Percentiles rank a stretch among this genome's conserved stretches.
phyloP scores from a whole-genome alignment of 2,329 filamentous ascomycete species.

The Colletotrichum somersetense region DNA sequence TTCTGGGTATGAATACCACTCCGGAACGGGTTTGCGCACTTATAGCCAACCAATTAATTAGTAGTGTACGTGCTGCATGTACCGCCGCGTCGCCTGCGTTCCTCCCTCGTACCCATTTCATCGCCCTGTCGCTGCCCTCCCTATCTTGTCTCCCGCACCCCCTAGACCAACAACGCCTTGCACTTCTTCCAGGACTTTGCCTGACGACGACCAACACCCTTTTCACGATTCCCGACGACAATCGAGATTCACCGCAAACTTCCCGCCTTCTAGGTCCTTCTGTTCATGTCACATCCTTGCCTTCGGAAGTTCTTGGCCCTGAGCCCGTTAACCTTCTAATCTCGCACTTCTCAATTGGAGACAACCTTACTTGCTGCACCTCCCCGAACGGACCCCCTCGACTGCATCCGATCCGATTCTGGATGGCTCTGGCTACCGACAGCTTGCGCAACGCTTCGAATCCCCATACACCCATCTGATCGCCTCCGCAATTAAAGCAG shows the following conservation, averaged over 20 bases:
- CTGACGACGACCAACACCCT: conserved; percentile 16
- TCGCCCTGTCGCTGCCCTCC: conserved; percentile 12
- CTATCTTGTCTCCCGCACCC: conserved; percentile 14
- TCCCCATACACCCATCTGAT: conserved; percentile 25
- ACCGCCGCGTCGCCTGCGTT: conserved; percentile 9
- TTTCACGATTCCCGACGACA: conserved; percentile 25
- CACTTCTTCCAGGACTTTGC: conserved; percentile 11
- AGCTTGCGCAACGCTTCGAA: conserved; percentile 34
- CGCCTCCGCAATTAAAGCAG: conserved; percentile 37
- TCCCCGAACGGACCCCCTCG: conserved; percentile 38
- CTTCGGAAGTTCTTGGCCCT: conserved; percentile 22
- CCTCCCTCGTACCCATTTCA: conserved; percentile 23
- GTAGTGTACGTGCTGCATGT: conserved; percentile 10
- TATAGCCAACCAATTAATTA: neutral
- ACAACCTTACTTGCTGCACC: conserved; percentile 36
- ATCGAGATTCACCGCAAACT: conserved; percentile 22
- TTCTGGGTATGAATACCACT: conserved; percentile 16
- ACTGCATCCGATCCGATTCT: conserved; percentile 21
- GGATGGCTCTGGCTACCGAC: conserved; percentile 37
- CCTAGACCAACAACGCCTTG: conserved; percentile 6
- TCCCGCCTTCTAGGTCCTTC: conserved; percentile 16
- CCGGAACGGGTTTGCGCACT: conserved; percentile 14
- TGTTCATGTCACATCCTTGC: conserved; percentile 33
- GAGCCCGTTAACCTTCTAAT: conserved; percentile 28
- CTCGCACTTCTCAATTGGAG: conserved; percentile 31